These are phyloP conservation scores for Lathyrus tuberosus DNA, from an alignment of 306 rosid genomes.

Conservation along the genomic window DNA sequence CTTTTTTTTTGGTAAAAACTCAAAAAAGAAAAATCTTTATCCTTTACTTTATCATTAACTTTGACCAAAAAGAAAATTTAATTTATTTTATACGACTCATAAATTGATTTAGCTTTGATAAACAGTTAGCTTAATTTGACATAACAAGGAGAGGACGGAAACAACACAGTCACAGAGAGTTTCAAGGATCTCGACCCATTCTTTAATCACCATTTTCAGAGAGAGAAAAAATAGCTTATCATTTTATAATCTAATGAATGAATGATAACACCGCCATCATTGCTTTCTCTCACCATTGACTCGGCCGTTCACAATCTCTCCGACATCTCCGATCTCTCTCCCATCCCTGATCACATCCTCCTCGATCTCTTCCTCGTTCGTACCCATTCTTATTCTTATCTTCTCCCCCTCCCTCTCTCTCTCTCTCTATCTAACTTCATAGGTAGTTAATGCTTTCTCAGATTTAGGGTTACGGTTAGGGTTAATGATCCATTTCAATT, in stretches of 20 bases:
- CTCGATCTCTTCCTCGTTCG: conserved; percentile 74
- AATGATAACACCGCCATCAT: conserved; percentile 92
- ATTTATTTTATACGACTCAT: too few relatives aligned
- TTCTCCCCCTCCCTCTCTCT: conserved; percentile 2
- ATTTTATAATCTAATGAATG: conserved; percentile 42
- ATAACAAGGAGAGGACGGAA: conserved; percentile 35
- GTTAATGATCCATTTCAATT: not conserved
- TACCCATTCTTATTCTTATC: not conserved
- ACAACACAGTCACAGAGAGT: conserved; percentile 28
- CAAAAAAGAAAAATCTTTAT: too few relatives aligned
- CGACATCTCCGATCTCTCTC: conserved; percentile 82
- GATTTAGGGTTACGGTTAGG: not conserved
- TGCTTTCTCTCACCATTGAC: conserved; percentile 80
- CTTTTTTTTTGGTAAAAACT: too few relatives aligned
- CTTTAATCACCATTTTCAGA: conserved; percentile 1
- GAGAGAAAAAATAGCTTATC: not conserved
- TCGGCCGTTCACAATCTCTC: conserved; percentile 83
- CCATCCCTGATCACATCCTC: conserved; percentile 90
- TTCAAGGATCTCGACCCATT: conserved; percentile 47
- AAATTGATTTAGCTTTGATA: not conserved
- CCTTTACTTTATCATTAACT: too few relatives aligned
- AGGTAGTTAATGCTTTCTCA: not conserved
- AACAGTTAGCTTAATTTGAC: not conserved
- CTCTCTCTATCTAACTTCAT: not conserved
- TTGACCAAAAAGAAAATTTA: too few relatives aligned